Conservation (phyloP, 371 early-diverging fungal species). For the Phascolomyces articulosus region DNA sequence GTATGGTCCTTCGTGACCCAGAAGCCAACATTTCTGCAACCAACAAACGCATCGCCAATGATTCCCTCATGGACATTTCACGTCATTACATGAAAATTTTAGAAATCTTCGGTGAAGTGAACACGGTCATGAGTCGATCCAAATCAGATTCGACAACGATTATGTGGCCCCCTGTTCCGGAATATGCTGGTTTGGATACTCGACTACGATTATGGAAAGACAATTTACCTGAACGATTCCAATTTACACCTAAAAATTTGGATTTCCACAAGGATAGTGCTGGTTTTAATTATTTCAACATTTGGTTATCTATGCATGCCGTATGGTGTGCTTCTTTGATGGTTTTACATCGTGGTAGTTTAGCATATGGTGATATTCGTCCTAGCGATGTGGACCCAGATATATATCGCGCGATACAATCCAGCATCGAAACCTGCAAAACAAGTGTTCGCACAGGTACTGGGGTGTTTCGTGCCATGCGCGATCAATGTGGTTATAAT, state of each 20-base stretch:
- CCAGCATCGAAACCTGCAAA: conserved; percentile 37
- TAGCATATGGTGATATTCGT: conserved; percentile 42
- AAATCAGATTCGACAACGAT: conserved; percentile 32
- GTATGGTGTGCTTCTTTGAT: conserved; percentile 42
- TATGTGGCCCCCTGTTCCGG: conserved; percentile 55
- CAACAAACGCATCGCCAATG: conserved; percentile 26
- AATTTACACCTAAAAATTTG: conserved; percentile 30
- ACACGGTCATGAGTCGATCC: conserved; percentile 52
- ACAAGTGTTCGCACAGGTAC: conserved; percentile 33
- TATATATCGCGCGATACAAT: conserved; percentile 27
- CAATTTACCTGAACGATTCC: conserved; percentile 29
- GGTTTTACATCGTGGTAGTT: conserved; percentile 44
- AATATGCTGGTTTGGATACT: conserved; percentile 46
- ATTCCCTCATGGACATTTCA: conserved; percentile 36
- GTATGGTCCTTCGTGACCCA: conserved; percentile 42
- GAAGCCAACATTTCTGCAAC: conserved; percentile 25
- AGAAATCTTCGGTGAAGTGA: conserved; percentile 53
- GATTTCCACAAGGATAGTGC: conserved; percentile 29
- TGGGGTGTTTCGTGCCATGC: conserved; percentile 35
- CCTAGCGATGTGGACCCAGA: conserved; percentile 9
- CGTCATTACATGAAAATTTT: conserved; percentile 31
- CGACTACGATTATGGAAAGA: conserved; percentile 37
- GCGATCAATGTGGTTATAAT: conserved; percentile 40
- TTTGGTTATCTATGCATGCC: conserved; percentile 44
- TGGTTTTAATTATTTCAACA: conserved; percentile 35